Percentiles rank a stretch among this genome's conserved stretches.
These are phyloP conservation scores for Pseudopithomyces chartarum DNA, from an alignment of 2,329 filamentous ascomycete genomes.

Conservation along the genomic window DNA sequence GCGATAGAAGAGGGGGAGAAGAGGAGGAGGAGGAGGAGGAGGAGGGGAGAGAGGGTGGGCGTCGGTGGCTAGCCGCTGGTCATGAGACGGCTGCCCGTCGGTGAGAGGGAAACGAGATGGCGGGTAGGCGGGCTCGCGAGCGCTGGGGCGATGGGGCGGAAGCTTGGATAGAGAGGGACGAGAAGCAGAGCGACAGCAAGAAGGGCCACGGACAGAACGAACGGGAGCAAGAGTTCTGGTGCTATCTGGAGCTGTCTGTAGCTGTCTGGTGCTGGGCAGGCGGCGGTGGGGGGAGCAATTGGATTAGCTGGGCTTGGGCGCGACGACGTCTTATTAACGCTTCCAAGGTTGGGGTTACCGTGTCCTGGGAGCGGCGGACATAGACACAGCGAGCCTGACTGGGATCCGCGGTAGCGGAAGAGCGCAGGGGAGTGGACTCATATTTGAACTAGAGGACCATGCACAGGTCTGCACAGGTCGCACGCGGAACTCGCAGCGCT, in stretches of 20 bases:
- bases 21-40: too few relatives aligned
- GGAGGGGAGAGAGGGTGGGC: constrained; percentile 6
- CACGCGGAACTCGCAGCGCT: constrained; percentile 17
- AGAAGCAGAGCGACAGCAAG: background rate
- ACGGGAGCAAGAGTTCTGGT: background rate
- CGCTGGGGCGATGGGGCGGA: constrained; percentile 2
- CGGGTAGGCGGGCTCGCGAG: too few relatives aligned
- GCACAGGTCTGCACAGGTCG: constrained; percentile 18
- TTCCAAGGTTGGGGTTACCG: constrained; percentile 17
- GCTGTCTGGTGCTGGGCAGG: too few relatives aligned
- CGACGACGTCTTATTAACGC: constrained; percentile 25
- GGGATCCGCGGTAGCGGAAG: constrained; percentile 28
- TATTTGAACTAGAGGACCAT: constrained; percentile 24
- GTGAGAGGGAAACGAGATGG: constrained; percentile 1
- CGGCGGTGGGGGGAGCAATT: background rate
- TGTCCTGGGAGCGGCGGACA: constrained; percentile 21
- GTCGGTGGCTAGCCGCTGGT: constrained; percentile 18
- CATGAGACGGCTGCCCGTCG: constrained; percentile 23
- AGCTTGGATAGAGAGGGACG: background rate
- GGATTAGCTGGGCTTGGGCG: background rate
- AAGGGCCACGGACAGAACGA: too few relatives aligned
- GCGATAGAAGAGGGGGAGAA: too few relatives aligned
- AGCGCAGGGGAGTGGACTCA: constrained; percentile 20
- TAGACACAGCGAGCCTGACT: constrained; percentile 17
- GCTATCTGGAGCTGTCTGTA: too few relatives aligned